These are phyloP conservation scores for Mallotus japonicus DNA, from an alignment of 441 rosid genomes.

Conservation along the genomic window DNA sequence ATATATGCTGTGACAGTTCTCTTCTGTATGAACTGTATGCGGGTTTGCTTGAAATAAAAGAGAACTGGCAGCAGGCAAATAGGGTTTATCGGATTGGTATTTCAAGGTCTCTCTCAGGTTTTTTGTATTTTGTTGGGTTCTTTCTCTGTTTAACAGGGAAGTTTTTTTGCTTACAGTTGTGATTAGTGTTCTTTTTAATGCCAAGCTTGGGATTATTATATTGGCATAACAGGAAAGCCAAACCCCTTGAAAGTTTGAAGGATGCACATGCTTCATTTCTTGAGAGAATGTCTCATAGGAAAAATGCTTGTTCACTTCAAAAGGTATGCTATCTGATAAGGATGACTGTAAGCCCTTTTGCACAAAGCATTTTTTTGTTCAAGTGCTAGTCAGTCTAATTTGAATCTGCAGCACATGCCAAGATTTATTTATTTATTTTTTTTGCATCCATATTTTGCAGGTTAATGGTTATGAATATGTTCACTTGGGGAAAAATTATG, in stretches of 20 bases:
- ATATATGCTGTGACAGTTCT: slow-evolving; percentile 46
- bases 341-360: not conserved
- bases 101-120: slow-evolving; percentile 42
- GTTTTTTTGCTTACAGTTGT: not conserved
- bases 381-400: not conserved
- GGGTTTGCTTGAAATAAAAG: slow-evolving; percentile 69
- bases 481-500: slow-evolving; percentile 24
- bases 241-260: slow-evolving; percentile 66
- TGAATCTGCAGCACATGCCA: not conserved
- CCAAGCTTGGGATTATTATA: slow-evolving; percentile 14
- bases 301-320: slow-evolving; percentile 38
- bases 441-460: slow-evolving; percentile 34
- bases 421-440: not conserved
- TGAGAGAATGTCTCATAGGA: slow-evolving; percentile 55
- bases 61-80: slow-evolving; percentile 60
- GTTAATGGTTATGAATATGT: slow-evolving; percentile 29
- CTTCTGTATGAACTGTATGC: slow-evolving; percentile 78
- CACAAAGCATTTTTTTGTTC: not conserved
- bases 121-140: too few relatives aligned
- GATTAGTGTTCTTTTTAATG: not conserved
- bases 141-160: not conserved
- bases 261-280: slow-evolving; percentile 56
- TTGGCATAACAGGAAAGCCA: slow-evolving; percentile 53
- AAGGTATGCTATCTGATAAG: slow-evolving; percentile 40
- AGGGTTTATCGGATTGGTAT: slow-evolving; percentile 69